phyloP scores from a whole-genome alignment of 805 yeast species.

The Candida insectorum region DNA sequence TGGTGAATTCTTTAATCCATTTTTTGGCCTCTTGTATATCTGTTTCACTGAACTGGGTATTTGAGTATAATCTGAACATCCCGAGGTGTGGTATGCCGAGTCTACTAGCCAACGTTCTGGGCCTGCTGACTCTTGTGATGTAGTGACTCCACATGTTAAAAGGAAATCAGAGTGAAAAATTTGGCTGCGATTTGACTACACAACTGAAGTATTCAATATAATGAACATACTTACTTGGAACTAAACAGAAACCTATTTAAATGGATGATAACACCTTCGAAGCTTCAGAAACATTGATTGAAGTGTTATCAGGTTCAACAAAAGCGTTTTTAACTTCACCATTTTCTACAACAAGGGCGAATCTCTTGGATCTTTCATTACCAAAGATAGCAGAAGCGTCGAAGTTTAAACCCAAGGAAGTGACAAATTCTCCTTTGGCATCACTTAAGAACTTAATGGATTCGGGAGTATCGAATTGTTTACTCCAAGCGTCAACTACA shows the following conservation, averaged over 20 bases:
- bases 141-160: too few species aligned
- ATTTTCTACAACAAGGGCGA: slow-evolving; percentile 70
- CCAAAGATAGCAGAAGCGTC: slow-evolving; percentile 81
- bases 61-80: too few species aligned
- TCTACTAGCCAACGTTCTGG: too few species aligned
- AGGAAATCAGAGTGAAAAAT: too few species aligned
- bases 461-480: slow-evolving; percentile 23
- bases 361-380: slow-evolving; percentile 68
- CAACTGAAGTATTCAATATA: too few species aligned
- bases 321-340: slow-evolving; percentile 66
- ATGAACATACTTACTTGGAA: too few species aligned
- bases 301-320: slow-evolving; percentile 78
- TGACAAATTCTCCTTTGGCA: slow-evolving; percentile 70
- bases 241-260: too few species aligned
- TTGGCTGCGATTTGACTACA: too few species aligned
- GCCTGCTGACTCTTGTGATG: too few species aligned
- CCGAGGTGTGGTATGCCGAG: too few species aligned
- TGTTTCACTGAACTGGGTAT: too few species aligned
- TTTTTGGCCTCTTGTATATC: slow-evolving; percentile 13
- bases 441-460: slow-evolving; percentile 69
- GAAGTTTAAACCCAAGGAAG: slow-evolving; percentile 60
- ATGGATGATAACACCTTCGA: slow-evolving; percentile 34
- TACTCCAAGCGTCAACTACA: slow-evolving; percentile 79
- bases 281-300: slow-evolving; percentile 56
- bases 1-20: slow-evolving; percentile 40